Evolutionary conservation across 768 basidiomycete genomes (phyloP).

Genomic region (Ephemerocybe angulata): DNA sequence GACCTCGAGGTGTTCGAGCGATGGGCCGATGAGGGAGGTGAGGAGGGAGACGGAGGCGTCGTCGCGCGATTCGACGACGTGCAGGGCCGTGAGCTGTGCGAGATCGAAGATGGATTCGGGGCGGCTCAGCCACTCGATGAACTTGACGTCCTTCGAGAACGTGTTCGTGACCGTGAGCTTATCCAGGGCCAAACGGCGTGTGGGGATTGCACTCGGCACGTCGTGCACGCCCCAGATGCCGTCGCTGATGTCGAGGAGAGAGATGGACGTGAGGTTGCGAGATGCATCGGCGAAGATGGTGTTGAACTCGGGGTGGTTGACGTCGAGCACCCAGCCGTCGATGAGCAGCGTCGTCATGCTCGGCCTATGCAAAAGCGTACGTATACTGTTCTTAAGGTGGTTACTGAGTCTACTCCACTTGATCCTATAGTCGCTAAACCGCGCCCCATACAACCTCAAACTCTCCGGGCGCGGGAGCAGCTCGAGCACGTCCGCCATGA

Average conservation of each 20-base stretch:
- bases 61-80: conserved; percentile 9
- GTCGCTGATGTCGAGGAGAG: conserved; percentile 9
- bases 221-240: conserved; percentile 7
- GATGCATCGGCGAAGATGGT: neutral
- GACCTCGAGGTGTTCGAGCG: conserved; percentile 8
- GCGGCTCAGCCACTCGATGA: conserved; percentile 11
- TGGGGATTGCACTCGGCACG: neutral
- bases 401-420: conserved; percentile 7
- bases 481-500: conserved; percentile 11
- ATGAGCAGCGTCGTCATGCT: conserved; percentile 3
- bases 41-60: conserved; percentile 5
- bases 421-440: conserved; percentile 5
- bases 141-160: conserved; percentile 8
- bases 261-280: neutral
- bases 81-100: conserved; percentile 4
- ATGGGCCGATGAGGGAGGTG: neutral
- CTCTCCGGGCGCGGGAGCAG: conserved; percentile 11
- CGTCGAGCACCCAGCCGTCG: conserved; percentile 12
- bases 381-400: conserved; percentile 6
- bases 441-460: conserved; percentile 8
- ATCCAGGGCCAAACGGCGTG: conserved; percentile 1
- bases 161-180: conserved; percentile 11
- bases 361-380: conserved; percentile 4
- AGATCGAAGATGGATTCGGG: conserved; percentile 10
- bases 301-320: conserved; percentile 6